Evolutionary conservation across 2,329 filamentous ascomycete genomes (phyloP).

Genomic region (Teratosphaeria destructans): DNA sequence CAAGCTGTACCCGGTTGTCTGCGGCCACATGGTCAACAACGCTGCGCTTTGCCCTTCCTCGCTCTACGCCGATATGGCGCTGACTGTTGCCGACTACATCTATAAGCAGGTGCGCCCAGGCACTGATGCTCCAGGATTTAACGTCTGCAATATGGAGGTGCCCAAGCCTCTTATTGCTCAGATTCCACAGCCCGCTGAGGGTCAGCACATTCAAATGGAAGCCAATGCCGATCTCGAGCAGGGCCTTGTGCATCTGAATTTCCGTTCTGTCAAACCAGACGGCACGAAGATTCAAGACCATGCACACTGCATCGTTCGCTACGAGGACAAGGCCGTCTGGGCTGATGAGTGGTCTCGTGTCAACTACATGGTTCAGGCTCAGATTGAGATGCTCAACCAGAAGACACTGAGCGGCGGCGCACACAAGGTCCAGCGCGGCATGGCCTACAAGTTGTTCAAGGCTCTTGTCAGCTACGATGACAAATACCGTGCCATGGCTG

Average conservation of each 20-base stretch:
- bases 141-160: constrained; percentile 58
- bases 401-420: constrained; percentile 56
- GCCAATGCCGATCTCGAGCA: constrained; percentile 49
- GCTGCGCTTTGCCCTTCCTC: constrained; percentile 55
- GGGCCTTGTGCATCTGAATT: constrained; percentile 45
- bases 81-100: constrained; percentile 56
- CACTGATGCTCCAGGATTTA: constrained; percentile 46
- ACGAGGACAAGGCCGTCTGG: constrained; percentile 51
- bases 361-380: constrained; percentile 47
- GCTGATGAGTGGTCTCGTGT: constrained; percentile 56
- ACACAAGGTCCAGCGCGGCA: constrained; percentile 61
- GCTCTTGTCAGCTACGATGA: constrained; percentile 47
- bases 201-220: constrained; percentile 52
- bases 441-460: constrained; percentile 67
- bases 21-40: constrained; percentile 59
- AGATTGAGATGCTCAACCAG: constrained; percentile 55
- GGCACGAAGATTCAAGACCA: constrained; percentile 51
- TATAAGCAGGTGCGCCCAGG: constrained; percentile 54
- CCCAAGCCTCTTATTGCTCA: constrained; percentile 58
- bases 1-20: constrained; percentile 51
- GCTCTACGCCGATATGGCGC: constrained; percentile 54
- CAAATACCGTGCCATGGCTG: constrained; percentile 48
- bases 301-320: constrained; percentile 51
- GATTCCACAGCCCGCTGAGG: constrained; percentile 36
- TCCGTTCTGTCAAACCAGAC: constrained; percentile 49